A percentile compares a stretch with the other conserved stretches of the same genome.
phyloP scores from a whole-genome alignment of 306 rosid genomes.

The Crotalaria pallida region DNA sequence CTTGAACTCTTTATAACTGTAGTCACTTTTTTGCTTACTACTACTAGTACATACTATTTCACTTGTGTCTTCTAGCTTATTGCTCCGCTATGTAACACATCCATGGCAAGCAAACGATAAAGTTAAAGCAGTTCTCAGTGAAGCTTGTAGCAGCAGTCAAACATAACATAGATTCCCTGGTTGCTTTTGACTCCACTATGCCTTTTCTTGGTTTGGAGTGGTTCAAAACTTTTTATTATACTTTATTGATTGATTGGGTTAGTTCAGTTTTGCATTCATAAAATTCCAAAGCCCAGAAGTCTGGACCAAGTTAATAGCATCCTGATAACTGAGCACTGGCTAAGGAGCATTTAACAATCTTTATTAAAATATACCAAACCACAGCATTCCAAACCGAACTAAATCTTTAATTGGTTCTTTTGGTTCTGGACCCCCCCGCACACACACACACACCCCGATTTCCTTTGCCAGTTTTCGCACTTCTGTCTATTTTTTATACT shows the following conservation, averaged over 20 bases:
- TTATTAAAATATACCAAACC: background rate
- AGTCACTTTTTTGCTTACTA: conserved; percentile 13
- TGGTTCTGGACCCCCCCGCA: background rate
- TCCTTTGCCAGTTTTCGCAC: background rate
- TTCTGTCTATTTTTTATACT: background rate
- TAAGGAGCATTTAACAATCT: background rate
- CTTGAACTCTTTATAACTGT: conserved; percentile 6
- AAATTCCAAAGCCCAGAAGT: background rate
- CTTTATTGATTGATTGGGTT: background rate
- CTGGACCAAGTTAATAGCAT: background rate
- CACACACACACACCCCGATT: background rate
- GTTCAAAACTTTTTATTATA: background rate
- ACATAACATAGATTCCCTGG: background rate
- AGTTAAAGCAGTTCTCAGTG: conserved; percentile 16
- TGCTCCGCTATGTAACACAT: conserved; percentile 4
- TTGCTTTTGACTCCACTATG: conserved; percentile 19
- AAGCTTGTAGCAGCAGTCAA: conserved; percentile 1
- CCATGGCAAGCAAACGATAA: conserved; percentile 5
- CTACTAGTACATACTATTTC: background rate
- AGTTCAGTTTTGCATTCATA: background rate
- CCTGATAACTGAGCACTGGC: background rate
- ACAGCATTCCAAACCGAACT: background rate
- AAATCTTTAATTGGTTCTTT: conserved; percentile 5
- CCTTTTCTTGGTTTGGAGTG: background rate
- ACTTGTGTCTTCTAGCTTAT: conserved; percentile 13